These are phyloP conservation scores for Athelia psychrophila DNA, from an alignment of 1,284 basidiomycete species.

Conservation along the genomic window DNA sequence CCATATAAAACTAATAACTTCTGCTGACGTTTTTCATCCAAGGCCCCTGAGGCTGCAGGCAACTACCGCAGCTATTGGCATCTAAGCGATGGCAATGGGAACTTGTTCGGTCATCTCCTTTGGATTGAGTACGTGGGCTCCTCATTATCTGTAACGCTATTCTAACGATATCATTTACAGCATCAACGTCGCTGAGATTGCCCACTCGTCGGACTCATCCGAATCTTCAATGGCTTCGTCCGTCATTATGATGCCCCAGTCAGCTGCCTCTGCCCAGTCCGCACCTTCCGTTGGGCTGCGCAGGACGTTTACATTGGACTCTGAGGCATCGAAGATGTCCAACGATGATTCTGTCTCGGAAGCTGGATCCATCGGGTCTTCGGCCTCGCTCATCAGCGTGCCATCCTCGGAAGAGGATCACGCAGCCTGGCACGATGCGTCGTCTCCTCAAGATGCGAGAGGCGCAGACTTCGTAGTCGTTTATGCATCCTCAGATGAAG, in stretches of 20 bases:
- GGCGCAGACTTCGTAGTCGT: constrained; percentile 52
- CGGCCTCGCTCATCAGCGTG: constrained; percentile 62
- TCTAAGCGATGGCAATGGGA: constrained; percentile 54
- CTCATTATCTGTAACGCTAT: constrained; percentile 8
- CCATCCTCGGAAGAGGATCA: constrained; percentile 46
- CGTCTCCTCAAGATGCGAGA: constrained; percentile 37
- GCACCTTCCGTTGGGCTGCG: constrained; percentile 11
- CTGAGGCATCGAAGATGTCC: constrained; percentile 33
- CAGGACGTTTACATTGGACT: constrained; percentile 6
- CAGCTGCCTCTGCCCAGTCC: constrained; percentile 20
- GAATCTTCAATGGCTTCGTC: constrained; percentile 61
- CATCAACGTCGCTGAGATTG: constrained; percentile 58
- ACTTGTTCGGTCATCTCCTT: constrained; percentile 68
- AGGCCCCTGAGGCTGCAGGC: constrained; percentile 74
- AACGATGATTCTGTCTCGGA: constrained; percentile 49
- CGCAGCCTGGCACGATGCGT: constrained; percentile 52
- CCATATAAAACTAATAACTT: too few relatives aligned
- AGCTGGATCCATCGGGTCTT: constrained; percentile 50
- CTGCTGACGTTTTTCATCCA: not conserved
- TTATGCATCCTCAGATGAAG: constrained; percentile 51
- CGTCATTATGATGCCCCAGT: constrained; percentile 67
- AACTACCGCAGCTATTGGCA: constrained; percentile 77
- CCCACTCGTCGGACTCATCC: constrained; percentile 31
- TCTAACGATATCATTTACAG: constrained; percentile 30
- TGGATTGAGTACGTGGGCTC: constrained; percentile 76